Evolutionary conservation across 257 asterid species (phyloP).

Genomic region (Solanum commersonii): DNA sequence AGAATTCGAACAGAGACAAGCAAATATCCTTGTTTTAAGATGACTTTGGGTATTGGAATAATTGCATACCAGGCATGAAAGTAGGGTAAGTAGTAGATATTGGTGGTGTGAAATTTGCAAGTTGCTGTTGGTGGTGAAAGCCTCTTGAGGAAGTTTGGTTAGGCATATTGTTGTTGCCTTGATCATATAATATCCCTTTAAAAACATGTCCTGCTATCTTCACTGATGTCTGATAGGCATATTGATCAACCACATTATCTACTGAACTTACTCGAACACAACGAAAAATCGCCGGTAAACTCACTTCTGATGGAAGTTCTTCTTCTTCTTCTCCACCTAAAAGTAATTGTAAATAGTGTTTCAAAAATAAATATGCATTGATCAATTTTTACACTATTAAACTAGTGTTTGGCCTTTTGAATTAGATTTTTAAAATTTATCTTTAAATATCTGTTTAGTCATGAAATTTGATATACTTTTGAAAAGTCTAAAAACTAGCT

Average conservation of each 20-base stretch:
- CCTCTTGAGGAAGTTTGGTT: conserved; percentile 33
- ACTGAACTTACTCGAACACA: conserved; percentile 59
- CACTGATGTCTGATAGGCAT: conserved; percentile 59
- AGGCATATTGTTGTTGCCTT: conserved; percentile 25
- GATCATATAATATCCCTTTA: conserved; percentile 61
- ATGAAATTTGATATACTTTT: neutral
- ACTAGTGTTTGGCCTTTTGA: neutral
- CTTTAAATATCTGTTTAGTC: neutral
- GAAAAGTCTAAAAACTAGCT: neutral
- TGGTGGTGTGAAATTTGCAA: neutral
- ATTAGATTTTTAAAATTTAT: too few relatives aligned
- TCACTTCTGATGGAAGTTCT: conserved; percentile 45
- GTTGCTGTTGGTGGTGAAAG: neutral
- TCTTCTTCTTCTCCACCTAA: conserved; percentile 27
- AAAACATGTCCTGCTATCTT: conserved; percentile 53
- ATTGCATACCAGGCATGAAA: conserved; percentile 16
- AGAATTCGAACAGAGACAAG: neutral
- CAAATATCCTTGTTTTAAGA: neutral
- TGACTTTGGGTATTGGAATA: conserved; percentile 27
- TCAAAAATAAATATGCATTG: neutral
- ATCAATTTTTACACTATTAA: neutral
- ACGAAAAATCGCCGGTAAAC: conserved; percentile 43
- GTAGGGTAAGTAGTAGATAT: conserved; percentile 3
- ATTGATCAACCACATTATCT: conserved; percentile 48
- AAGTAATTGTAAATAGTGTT: neutral